These are phyloP conservation scores for Parafenestella ontariensis DNA, from an alignment of 2,329 filamentous ascomycete species.

Conservation along the genomic window DNA sequence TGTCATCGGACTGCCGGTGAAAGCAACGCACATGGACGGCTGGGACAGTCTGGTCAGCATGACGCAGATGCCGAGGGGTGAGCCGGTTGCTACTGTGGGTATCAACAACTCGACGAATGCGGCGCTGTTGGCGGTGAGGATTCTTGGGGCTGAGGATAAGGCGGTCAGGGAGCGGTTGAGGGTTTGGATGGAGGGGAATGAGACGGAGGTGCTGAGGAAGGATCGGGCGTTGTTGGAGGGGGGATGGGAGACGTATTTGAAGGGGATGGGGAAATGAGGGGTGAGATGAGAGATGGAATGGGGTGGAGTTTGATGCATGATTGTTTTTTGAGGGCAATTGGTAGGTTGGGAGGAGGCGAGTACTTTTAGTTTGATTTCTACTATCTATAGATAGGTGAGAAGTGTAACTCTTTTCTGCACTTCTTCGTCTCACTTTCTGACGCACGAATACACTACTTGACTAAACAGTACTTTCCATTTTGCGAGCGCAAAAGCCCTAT, in stretches of 20 bases:
- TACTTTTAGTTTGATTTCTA: too few species aligned
- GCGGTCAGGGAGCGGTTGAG: conserved; percentile 65
- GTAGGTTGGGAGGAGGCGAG: too few species aligned
- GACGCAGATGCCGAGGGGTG: conserved; percentile 59
- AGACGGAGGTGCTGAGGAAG: conserved; percentile 69
- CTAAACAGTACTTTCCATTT: too few species aligned
- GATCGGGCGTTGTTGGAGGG: conserved; percentile 63
- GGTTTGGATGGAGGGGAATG: conserved; percentile 68
- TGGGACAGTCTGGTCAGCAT: conserved; percentile 60
- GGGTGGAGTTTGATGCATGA: too few species aligned
- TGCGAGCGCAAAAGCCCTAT: too few species aligned
- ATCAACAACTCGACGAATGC: conserved; percentile 58
- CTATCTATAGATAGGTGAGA: too few species aligned
- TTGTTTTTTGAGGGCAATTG: too few species aligned
- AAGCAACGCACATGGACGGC: conserved; percentile 58
- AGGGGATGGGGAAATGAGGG: conserved; percentile 44
- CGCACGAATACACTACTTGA: too few species aligned
- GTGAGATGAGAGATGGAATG: neutral
- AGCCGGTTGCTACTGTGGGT: conserved; percentile 52
- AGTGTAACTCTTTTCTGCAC: too few species aligned
- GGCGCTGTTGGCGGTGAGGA: conserved; percentile 55
- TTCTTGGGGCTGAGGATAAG: conserved; percentile 57
- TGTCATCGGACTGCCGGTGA: conserved; percentile 60
- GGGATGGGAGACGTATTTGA: conserved; percentile 64
- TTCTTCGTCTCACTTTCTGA: too few species aligned